Percentiles rank a stretch among this genome's conserved stretches.
phyloP scores from a whole-genome alignment of 345 rosid species.

The Gossypium ekmanianum region DNA sequence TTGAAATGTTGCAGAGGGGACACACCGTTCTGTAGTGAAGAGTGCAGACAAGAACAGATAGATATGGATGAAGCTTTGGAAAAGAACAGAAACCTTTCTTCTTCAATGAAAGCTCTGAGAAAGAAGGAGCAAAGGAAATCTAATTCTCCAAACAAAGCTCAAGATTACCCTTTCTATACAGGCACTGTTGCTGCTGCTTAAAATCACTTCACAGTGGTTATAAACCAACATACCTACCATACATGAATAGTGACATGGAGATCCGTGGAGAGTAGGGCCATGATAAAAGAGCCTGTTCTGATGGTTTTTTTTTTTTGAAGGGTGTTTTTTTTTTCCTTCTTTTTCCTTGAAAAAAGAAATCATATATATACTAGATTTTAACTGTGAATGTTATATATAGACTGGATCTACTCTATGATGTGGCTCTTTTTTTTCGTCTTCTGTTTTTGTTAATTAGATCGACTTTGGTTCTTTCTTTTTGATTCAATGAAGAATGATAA shows the following conservation, averaged over 20 bases:
- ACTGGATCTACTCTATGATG: slow-evolving; percentile 6
- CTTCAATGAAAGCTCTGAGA: slow-evolving; percentile 59
- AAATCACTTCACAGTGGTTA: neutral
- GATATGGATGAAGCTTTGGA: slow-evolving; percentile 63
- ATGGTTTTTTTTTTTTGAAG: neutral
- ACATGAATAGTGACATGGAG: neutral
- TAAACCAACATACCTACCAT: neutral
- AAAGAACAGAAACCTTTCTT: slow-evolving; percentile 53
- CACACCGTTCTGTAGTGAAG: slow-evolving; percentile 79
- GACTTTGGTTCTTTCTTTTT: neutral
- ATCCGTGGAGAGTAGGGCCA: slow-evolving; percentile 20
- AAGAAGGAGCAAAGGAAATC: slow-evolving; percentile 42
- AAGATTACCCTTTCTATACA: slow-evolving; percentile 30
- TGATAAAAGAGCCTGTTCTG: slow-evolving; percentile 6
- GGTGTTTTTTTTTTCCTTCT: neutral
- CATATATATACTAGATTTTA: neutral
- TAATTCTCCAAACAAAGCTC: slow-evolving; percentile 31
- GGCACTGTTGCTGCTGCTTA: slow-evolving; percentile 53
- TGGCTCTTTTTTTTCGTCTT: slow-evolving; percentile 4
- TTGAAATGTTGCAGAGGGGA: slow-evolving; percentile 59
- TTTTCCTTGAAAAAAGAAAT: neutral
- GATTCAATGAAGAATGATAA: neutral
- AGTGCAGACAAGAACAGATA: slow-evolving; percentile 78
- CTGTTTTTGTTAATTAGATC: neutral
- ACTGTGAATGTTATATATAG: slow-evolving; percentile 17